Evolutionary conservation across 73 alveolate species (phyloP).

Genomic region (Stentor coeruleus): DNA sequence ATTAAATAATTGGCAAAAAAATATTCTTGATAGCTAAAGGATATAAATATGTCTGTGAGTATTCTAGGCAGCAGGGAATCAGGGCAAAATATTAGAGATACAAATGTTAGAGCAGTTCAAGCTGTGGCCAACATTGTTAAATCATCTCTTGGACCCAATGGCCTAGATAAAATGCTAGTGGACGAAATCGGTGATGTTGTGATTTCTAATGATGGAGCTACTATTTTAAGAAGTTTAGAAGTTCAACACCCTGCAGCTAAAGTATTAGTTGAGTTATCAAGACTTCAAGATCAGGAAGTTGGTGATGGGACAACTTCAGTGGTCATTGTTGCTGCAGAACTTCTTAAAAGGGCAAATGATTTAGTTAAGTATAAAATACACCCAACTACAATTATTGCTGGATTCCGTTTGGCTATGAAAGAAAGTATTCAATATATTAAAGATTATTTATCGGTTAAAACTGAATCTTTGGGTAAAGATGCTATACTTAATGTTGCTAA

Average conservation of each 20-base stretch:
- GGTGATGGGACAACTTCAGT: slow-evolving; percentile 99
- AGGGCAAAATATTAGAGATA: not conserved
- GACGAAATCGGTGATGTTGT: slow-evolving; percentile 99
- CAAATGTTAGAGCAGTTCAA: not conserved
- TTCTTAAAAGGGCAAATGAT: slow-evolving; percentile 95
- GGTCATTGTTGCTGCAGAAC: slow-evolving; percentile 97
- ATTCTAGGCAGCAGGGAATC: not conserved
- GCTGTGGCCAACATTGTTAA: slow-evolving; percentile 87
- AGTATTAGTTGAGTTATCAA: slow-evolving; percentile 97
- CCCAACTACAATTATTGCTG: slow-evolving; percentile 94
- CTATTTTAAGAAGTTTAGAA: slow-evolving; percentile 86
- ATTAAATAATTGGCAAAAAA: no score
- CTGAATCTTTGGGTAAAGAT: slow-evolving; percentile 75
- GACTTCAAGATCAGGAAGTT: slow-evolving; percentile 95
- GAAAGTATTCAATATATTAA: slow-evolving; percentile 81
- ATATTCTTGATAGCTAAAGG: no score
- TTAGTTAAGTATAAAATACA: slow-evolving; percentile 96
- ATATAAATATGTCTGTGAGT: no score
- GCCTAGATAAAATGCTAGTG: slow-evolving; percentile 98
- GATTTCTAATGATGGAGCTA: slow-evolving; percentile 99
- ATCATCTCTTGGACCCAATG: slow-evolving; percentile 99
- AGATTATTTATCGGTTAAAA: slow-evolving; percentile 68
- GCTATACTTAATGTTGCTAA: slow-evolving; percentile 87
- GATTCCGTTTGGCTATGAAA: slow-evolving; percentile 79
- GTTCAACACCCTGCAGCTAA: slow-evolving; percentile 99